Percentiles rank a stretch among this genome's conserved stretches.
These are phyloP conservation scores for Colletotrichum viniferum DNA, from an alignment of 2,329 filamentous ascomycete genomes.

Conservation along the genomic window DNA sequence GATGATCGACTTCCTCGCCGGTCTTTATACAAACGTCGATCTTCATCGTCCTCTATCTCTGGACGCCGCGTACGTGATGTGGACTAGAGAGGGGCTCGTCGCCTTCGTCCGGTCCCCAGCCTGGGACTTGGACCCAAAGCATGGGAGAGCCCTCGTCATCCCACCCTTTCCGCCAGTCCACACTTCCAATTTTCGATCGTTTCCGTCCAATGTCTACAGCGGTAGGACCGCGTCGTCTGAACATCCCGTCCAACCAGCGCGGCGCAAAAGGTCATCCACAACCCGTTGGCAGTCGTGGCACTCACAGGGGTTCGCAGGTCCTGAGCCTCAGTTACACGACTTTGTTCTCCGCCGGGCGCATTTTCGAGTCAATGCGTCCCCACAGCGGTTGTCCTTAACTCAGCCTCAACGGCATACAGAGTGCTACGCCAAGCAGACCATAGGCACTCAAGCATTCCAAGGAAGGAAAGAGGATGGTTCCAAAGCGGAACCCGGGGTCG, in stretches of 20 bases:
- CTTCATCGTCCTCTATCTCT: background rate
- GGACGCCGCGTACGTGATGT: background rate
- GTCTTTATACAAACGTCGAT: conserved; percentile 2
- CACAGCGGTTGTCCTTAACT: background rate
- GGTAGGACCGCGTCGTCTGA: background rate
- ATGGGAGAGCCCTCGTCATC: background rate
- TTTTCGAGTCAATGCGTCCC: background rate
- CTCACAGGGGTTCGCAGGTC: background rate
- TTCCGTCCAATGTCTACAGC: background rate
- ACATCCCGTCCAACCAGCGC: conserved; percentile 2
- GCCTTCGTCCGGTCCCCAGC: background rate
- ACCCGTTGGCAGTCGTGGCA: background rate
- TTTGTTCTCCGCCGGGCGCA: background rate
- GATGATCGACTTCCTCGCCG: background rate
- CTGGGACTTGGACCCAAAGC: background rate
- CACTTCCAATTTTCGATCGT: background rate
- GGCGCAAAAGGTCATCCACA: conserved; percentile 11
- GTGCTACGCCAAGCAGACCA: background rate
- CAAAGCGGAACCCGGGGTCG: background rate
- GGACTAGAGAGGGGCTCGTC: background rate
- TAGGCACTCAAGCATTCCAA: background rate
- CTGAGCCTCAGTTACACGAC: conserved; percentile 10
- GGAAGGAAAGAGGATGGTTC: background rate
- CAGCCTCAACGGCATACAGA: background rate
- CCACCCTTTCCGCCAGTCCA: background rate